These are phyloP conservation scores for Leccinum fallax DNA, from an alignment of 1,284 basidiomycete genomes.

Conservation along the genomic window DNA sequence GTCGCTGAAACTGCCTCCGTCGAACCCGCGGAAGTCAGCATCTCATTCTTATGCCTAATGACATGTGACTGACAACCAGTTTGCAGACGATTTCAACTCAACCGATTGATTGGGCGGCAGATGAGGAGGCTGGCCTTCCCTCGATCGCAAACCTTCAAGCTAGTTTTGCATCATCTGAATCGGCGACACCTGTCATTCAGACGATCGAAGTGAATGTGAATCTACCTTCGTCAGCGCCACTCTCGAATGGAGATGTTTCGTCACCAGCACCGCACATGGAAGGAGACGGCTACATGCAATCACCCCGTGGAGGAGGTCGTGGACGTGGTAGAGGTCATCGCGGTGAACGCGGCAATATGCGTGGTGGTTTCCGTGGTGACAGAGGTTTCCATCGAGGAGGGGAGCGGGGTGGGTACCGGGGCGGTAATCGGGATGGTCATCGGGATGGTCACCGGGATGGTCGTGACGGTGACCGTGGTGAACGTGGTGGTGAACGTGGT, in stretches of 20 bases:
- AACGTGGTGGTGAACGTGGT: slow-evolving; percentile 33
- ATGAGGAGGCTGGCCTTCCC: slow-evolving; percentile 59
- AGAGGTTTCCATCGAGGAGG: slow-evolving; percentile 42
- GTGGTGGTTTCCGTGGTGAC: slow-evolving; percentile 42
- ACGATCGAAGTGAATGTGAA: slow-evolving; percentile 38
- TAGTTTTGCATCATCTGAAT: slow-evolving; percentile 50
- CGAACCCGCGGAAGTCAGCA: slow-evolving; percentile 30
- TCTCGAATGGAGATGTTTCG: slow-evolving; percentile 31
- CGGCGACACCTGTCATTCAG: slow-evolving; percentile 53
- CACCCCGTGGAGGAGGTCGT: slow-evolving; percentile 40
- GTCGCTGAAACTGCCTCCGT: slow-evolving; percentile 32
- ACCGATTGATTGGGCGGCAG: slow-evolving; percentile 58
- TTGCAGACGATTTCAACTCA: slow-evolving; percentile 25
- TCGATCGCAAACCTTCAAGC: slow-evolving; percentile 59
- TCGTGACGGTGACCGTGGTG: neutral
- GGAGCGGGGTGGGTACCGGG: slow-evolving; percentile 40
- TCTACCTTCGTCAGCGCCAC: slow-evolving; percentile 31
- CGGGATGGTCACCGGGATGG: neutral
- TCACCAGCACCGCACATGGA: slow-evolving; percentile 39
- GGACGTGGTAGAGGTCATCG: slow-evolving; percentile 47
- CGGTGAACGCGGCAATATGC: slow-evolving; percentile 39
- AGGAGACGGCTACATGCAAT: slow-evolving; percentile 65
- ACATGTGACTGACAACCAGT: slow-evolving; percentile 14
- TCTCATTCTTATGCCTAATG: neutral
- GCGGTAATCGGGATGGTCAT: slow-evolving; percentile 42